phyloP scores from a whole-genome alignment of 1,139 yeast species.

The Hansenula sp. region DNA sequence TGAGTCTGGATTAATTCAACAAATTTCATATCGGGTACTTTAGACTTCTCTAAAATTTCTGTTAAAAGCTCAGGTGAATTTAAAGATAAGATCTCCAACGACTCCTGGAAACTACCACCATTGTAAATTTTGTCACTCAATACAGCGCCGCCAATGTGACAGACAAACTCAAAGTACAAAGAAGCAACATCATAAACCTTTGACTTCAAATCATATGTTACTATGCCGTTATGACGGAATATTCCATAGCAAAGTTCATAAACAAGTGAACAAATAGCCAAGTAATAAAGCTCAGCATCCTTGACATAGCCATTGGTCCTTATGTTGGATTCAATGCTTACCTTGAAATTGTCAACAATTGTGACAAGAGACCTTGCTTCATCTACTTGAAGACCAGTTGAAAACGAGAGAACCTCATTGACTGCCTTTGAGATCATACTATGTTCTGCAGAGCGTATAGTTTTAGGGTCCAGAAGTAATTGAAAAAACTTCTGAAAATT shows the following conservation, averaged over 20 bases:
- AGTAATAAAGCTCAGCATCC: slow-evolving; percentile 14
- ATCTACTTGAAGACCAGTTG: slow-evolving; percentile 6
- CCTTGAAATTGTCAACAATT: slow-evolving; percentile 15
- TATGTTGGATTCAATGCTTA: slow-evolving; percentile 14
- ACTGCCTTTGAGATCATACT: no score
- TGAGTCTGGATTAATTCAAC: background rate
- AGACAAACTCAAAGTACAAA: slow-evolving; percentile 12
- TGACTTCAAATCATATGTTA: slow-evolving; percentile 9
- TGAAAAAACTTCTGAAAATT: no score
- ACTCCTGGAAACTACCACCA: background rate
- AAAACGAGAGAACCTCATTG: slow-evolving; percentile 11
- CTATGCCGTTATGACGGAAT: slow-evolving; percentile 10
- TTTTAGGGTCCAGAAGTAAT: no score
- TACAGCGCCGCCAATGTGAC: slow-evolving; percentile 6
- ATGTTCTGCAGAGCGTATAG: no score
- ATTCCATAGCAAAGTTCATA: slow-evolving; percentile 10
- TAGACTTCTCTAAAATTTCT: background rate
- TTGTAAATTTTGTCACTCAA: slow-evolving; percentile 6
- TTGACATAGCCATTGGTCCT: slow-evolving; percentile 15
- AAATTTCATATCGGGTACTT: background rate
- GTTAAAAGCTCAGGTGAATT: background rate
- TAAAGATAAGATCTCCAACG: background rate
- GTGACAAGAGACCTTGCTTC: slow-evolving; percentile 12
- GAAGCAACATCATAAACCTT: slow-evolving; percentile 3
- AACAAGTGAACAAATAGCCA: slow-evolving; percentile 13